These are phyloP conservation scores for Rhodotorula sp. DNA, from an alignment of 1,284 basidiomycete species.

Conservation along the genomic window DNA sequence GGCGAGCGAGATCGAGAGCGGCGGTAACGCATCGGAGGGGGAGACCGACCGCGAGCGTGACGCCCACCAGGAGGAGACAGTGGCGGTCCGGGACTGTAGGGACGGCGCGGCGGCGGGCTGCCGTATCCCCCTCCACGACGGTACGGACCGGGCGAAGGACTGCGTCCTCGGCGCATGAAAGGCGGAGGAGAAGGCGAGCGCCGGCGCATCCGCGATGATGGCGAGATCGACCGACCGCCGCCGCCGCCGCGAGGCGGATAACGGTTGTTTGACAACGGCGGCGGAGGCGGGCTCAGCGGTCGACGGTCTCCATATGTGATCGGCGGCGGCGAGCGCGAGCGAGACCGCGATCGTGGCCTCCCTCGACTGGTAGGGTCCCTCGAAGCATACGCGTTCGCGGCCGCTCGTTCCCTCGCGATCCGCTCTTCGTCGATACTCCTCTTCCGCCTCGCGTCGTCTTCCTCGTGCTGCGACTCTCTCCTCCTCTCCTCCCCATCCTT, in stretches of 20 bases:
- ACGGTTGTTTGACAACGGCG: neutral
- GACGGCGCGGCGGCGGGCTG: slow-evolving; percentile 8
- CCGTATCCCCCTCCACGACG: neutral
- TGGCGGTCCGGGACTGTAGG: neutral
- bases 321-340: neutral
- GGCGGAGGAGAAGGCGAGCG: neutral
- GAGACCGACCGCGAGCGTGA: slow-evolving; percentile 7
- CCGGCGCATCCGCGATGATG: neutral
- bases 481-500: neutral
- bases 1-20: slow-evolving; percentile 1
- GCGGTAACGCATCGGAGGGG: neutral
- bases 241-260: neutral
- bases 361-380: neutral
- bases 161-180: neutral
- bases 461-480: neutral
- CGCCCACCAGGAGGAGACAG: neutral
- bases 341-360: neutral
- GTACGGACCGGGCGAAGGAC: neutral
- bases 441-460: neutral
- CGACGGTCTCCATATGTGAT: neutral
- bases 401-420: neutral
- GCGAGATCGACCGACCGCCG: neutral
- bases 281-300: neutral
- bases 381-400: slow-evolving; percentile 3
- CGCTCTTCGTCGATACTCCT: neutral